Evolutionary conservation across 257 asterid species (phyloP), one percentile per base, ranked within the genome.

Genomic region (Echites panduratus): DNA sequence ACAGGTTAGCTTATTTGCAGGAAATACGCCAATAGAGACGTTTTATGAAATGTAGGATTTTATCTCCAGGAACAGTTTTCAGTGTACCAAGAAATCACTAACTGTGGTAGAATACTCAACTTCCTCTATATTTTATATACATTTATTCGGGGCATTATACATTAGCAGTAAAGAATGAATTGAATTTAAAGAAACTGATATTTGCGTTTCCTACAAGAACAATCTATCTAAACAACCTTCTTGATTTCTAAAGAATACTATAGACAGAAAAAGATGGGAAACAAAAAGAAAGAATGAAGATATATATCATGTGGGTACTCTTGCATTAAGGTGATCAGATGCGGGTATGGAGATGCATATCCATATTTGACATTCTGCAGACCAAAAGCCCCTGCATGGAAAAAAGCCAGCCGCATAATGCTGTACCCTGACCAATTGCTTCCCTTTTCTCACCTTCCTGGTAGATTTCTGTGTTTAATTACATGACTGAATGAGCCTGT

Each of bases 161-260:
- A 75, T 66, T 44, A 16, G 6, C 4, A 44, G 72, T 50, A 78
- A 78, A 78, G 68, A 78, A 78, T 69, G 68, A 78, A 78, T 68
- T 70, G 78, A 69, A 78, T 78, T n/a, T 29, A 35, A 58, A 68
- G 27, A 72, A 69, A 41, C 22, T n/a, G 40, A n/a, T 32, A 41
- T 5, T 20, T 32, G 50, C 14, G 17, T 38, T 63, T 47, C 68
- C 76, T 72, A 72, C 2, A 16, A 4, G n/a, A 53, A 24, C 64
- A 7, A 43, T 72, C 54, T 77, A 20, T 72, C 70, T 65, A 66
- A 19, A 58, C 57, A 47, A 41, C 38, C 70, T 64, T 50, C 43
- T 29, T 77, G 57, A 47, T n/a, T 45, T 50, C 58, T 65, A 72
- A 52, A 70, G 57, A 56, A 17, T 48, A 69, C 38, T 52, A 70